Evolutionary conservation across 164 flowering plant genomes (phyloP).

Genomic region (Stephania yunnanensis): DNA sequence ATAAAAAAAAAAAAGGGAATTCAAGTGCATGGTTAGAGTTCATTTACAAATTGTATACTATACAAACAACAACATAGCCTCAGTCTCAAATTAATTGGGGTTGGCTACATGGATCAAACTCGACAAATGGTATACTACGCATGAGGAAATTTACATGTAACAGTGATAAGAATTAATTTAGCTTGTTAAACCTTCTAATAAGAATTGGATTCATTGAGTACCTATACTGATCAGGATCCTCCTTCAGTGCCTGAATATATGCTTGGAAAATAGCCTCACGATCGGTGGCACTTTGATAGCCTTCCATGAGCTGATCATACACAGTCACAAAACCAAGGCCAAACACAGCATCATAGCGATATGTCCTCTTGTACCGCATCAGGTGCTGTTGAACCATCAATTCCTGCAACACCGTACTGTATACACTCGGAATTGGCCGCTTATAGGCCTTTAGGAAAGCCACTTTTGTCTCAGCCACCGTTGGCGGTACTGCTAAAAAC

Average conservation of each 20-base stretch:
- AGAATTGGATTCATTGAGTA: slow-evolving; percentile 7
- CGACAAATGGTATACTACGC: not conserved
- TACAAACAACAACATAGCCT: no score
- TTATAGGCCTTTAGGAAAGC: slow-evolving; percentile 76
- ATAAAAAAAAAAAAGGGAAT: slow-evolving; percentile 2
- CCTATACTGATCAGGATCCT: slow-evolving; percentile 93
- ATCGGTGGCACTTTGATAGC: slow-evolving; percentile 83
- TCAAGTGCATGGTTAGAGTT: not conserved
- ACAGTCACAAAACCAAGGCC: slow-evolving; percentile 98
- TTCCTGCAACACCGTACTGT: slow-evolving; percentile 85
- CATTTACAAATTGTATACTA: not conserved
- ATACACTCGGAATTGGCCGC: slow-evolving; percentile 87
- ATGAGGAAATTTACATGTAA: no score
- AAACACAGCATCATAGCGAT: slow-evolving; percentile 79
- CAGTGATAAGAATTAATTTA: no score
- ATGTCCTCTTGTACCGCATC: slow-evolving; percentile 71
- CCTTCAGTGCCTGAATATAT: slow-evolving; percentile 71
- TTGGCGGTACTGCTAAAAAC: slow-evolving; percentile 65
- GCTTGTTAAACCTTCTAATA: not conserved
- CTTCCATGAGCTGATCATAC: slow-evolving; percentile 92
- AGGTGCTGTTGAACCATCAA: slow-evolving; percentile 91
- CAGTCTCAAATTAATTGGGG: no score
- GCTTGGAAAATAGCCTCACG: slow-evolving; percentile 76
- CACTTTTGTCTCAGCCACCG: slow-evolving; percentile 85
- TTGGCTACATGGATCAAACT: no score